These are phyloP conservation scores for Phaffia australis DNA, from an alignment of 768 basidiomycete genomes.

Conservation along the genomic window DNA sequence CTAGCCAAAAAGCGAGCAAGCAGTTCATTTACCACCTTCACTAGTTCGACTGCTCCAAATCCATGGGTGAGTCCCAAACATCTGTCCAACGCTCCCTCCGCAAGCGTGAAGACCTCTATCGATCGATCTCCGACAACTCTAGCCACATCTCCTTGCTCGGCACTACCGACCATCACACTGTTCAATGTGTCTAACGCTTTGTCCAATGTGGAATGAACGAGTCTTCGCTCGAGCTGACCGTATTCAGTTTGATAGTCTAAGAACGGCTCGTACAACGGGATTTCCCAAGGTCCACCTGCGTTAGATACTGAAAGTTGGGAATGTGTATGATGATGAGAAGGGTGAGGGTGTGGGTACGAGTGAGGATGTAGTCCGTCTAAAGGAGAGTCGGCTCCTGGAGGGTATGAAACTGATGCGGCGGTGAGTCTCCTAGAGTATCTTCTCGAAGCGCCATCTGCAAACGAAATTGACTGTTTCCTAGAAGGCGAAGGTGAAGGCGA, in stretches of 20 bases:
- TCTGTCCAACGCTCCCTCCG: constrained; percentile 67
- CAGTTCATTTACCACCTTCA: constrained; percentile 62
- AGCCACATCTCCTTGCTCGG: constrained; percentile 37
- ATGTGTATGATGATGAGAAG: constrained; percentile 35
- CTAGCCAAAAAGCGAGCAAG: constrained; percentile 55
- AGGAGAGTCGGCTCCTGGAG: constrained; percentile 31
- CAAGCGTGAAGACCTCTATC: constrained; percentile 60
- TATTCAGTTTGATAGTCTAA: constrained; percentile 83
- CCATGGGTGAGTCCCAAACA: constrained; percentile 79
- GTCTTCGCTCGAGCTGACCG: constrained; percentile 59
- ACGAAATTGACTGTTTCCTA: constrained; percentile 18
- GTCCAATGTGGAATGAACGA: constrained; percentile 41
- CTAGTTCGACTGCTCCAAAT: constrained; percentile 63
- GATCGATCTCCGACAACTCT: constrained; percentile 63
- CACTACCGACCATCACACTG: constrained; percentile 1
- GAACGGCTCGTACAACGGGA: constrained; percentile 85
- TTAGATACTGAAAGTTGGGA: not conserved
- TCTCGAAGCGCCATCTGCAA: constrained; percentile 18
- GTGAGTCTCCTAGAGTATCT: constrained; percentile 26
- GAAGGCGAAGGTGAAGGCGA: constrained; percentile 28
- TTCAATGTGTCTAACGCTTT: not conserved
- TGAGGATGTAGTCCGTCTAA: too few species aligned
- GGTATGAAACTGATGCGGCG: constrained; percentile 22
- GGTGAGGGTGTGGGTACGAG: constrained; percentile 30
- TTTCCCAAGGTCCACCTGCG: constrained; percentile 56